These are phyloP conservation scores for Lactarius sp. DNA, from an alignment of 768 basidiomycete species.

Conservation along the genomic window DNA sequence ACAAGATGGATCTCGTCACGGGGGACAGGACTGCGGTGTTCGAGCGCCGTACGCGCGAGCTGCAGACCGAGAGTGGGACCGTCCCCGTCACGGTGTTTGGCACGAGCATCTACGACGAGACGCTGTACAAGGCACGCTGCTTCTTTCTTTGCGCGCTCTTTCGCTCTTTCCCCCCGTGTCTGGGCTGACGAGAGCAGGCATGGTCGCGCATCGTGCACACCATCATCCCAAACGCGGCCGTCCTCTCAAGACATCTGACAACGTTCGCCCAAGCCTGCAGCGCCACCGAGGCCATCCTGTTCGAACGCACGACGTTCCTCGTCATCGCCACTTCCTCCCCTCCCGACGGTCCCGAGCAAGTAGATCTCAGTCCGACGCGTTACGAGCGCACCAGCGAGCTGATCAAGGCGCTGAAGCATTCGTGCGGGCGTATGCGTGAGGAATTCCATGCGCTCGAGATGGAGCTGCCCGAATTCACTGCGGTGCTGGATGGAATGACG, in stretches of 20 bases:
- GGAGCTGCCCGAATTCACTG: slow-evolving; percentile 80
- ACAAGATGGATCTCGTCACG: slow-evolving; percentile 96
- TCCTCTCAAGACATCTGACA: slow-evolving; percentile 80
- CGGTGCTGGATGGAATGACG: slow-evolving; percentile 89
- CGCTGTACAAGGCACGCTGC: slow-evolving; percentile 74
- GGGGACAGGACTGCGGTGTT: slow-evolving; percentile 56
- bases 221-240: slow-evolving; percentile 85
- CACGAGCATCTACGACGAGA: slow-evolving; percentile 97
- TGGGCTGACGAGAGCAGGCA: slow-evolving; percentile 49
- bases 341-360: slow-evolving; percentile 38
- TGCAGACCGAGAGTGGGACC: slow-evolving; percentile 63
- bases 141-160: neutral
- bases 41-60: slow-evolving; percentile 66
- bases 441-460: slow-evolving; percentile 86
- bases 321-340: slow-evolving; percentile 82
- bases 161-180: neutral
- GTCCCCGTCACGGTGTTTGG: slow-evolving; percentile 69
- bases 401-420: slow-evolving; percentile 92
- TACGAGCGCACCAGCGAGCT: slow-evolving; percentile 89
- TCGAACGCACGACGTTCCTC: slow-evolving; percentile 96
- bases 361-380: slow-evolving; percentile 57
- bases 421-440: slow-evolving; percentile 78
- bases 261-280: slow-evolving; percentile 83
- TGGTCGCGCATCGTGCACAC: slow-evolving; percentile 98
- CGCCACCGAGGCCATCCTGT: slow-evolving; percentile 91